Evolutionary conservation across 768 basidiomycete species (phyloP), one percentile per base, ranked within the genome.

Genomic region (Saitozyma podzolica): DNA sequence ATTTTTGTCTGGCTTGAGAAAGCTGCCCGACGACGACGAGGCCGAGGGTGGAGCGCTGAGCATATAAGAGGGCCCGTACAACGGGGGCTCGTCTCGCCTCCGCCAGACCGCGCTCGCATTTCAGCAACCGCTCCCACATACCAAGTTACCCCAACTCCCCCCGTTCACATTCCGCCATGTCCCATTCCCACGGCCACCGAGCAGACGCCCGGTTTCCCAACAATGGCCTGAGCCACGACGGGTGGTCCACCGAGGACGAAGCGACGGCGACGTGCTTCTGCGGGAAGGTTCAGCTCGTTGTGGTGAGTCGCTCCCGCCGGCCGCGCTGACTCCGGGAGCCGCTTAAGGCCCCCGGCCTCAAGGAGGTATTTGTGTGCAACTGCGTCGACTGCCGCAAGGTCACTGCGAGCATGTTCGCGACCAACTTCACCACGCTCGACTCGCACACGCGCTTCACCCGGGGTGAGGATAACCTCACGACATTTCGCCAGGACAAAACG

Each of bases 361-460:
- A 69, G 45, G 43, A 58, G 37, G 62, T 69, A 14, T 71, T 72
- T 57, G 29, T 73, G 6, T 77, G 75, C 58, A 59, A 77, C 58
- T 77, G 75, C 56, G 48, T 67, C 40, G 75, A 77, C 59, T 75
- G 75, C 55, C 66, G 72, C 6, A 77, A 77, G 51, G 43, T 73
- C 54, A 65, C 71, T 39, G 65, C 71, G 17, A 69, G 67, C n/a
- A 75, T 73, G 71, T 72, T 70, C 60, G 68, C 71, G 8, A 65
- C 73, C 40, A 73, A 73, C 59, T 66, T 77, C 51, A 68, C 64
- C 20, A 58, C 67, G 42, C 54, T 53, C 39, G 62, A 68, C 54
- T 37, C 58, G 13, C 62, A 71, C 64, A 54, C 69, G 40, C 68
- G 73, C 10, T 74, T 69, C 42, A 40, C 62, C 42, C 61, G 73